Evolutionary conservation across 1,139 yeast species (phyloP).

Genomic region (Debaryomyces fabryi): DNA sequence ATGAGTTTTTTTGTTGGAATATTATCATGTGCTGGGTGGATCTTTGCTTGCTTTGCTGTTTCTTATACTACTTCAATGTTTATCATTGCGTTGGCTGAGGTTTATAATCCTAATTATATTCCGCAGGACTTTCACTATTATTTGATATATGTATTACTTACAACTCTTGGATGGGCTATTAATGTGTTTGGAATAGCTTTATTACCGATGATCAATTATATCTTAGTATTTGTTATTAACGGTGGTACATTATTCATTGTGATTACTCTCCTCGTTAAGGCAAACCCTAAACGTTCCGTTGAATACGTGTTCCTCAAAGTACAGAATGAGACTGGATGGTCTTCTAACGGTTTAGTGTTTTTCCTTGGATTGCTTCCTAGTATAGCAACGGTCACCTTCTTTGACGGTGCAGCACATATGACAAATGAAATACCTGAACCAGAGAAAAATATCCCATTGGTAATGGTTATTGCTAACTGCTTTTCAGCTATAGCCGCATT

Average conservation of each 20-base stretch:
- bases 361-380: constrained; percentile 31
- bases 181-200: constrained; percentile 24
- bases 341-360: constrained; percentile 30
- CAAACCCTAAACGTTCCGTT: constrained; percentile 27
- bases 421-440: constrained; percentile 33
- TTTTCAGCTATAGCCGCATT: constrained; percentile 27
- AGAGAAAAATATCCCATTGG: constrained; percentile 30
- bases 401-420: constrained; percentile 35
- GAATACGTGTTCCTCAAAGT: constrained; percentile 27
- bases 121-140: constrained; percentile 29
- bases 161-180: constrained; percentile 19
- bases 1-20: constrained; percentile 50
- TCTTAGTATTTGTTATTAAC: constrained; percentile 24
- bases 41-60: constrained; percentile 41
- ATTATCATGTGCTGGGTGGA: constrained; percentile 50
- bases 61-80: constrained; percentile 45
- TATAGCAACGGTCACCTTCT: constrained; percentile 28
- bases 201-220: constrained; percentile 23
- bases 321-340: constrained; percentile 32
- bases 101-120: constrained; percentile 26
- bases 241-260: constrained; percentile 29
- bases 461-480: constrained; percentile 28
- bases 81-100: constrained; percentile 44
- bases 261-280: constrained; percentile 25
- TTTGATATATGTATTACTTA: constrained; percentile 22